phyloP scores from a whole-genome alignment of 768 basidiomycete genomes.

The Amyloporia xantha region DNA sequence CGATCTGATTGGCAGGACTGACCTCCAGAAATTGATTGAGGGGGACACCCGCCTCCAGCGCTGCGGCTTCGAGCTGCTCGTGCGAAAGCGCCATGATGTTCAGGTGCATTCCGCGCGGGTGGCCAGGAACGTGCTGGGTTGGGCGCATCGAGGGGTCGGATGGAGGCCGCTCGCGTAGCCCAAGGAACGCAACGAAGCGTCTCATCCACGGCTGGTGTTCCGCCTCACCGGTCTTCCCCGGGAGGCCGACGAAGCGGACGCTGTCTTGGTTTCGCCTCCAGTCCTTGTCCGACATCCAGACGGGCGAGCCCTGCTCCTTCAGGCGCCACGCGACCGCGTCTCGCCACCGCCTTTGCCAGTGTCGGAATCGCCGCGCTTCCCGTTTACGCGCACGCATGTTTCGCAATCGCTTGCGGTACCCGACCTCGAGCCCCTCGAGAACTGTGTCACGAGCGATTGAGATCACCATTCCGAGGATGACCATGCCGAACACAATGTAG shows the following conservation, averaged over 20 bases:
- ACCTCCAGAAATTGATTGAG: slow-evolving; percentile 36
- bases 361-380: slow-evolving; percentile 33
- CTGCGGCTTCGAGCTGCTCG: slow-evolving; percentile 51
- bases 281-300: slow-evolving; percentile 45
- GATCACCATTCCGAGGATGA: slow-evolving; percentile 51
- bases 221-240: slow-evolving; percentile 1
- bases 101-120: slow-evolving; percentile 46
- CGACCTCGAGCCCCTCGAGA: slow-evolving; percentile 65
- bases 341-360: slow-evolving; percentile 49
- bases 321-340: slow-evolving; percentile 60
- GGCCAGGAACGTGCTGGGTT: slow-evolving; percentile 2
- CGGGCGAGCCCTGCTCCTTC: slow-evolving; percentile 36
- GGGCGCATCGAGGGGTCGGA: not conserved
- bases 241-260: slow-evolving; percentile 11
- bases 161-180: not conserved
- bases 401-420: slow-evolving; percentile 49
- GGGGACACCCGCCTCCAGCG: slow-evolving; percentile 62
- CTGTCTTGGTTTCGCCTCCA: not conserved
- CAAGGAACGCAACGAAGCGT: not conserved
- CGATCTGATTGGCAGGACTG: slow-evolving; percentile 2
- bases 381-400: slow-evolving; percentile 41
- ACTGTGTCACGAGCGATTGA: slow-evolving; percentile 62
- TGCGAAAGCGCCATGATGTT: slow-evolving; percentile 56
- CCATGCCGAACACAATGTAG: slow-evolving; percentile 53
- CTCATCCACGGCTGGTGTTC: slow-evolving; percentile 4